Base-by-base conservation (phyloP, 495 filamentous ascomycete species). In the Pyrenula massariospora region DNA sequence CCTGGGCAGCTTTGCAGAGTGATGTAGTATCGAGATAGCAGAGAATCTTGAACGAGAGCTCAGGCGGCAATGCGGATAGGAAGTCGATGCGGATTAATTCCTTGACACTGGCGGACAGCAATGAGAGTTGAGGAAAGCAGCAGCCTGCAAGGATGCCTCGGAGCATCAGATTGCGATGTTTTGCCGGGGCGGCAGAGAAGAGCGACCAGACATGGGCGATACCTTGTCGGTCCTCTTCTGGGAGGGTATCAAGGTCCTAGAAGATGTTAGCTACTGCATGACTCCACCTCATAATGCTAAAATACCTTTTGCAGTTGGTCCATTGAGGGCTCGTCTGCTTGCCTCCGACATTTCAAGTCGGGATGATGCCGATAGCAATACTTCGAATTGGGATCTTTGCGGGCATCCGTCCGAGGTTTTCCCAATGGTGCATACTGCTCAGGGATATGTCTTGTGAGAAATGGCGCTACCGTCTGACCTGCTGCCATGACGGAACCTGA, bases 21-120 rank as follows among this genome's bases (percentile, higher is more conserved):
- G 91, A 96, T 3, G 87, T 86, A 5, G 92, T 95, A 65, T 99
- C 94, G 48, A 99, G 83, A 62, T 87, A 94, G 53, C 84, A 91
- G 0, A 99, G 73, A 47, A 99, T 88, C 74, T 92, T 94, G 74
- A 92, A 91, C 0, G 91, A 87, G 21, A 99, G 76, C 68, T 99
- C 93, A 21, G 86, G 79, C 10, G 93, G 93, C 1, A 99, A 76
- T 12, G 91, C 90, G 36, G 81, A 81, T 47, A 99, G 69, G 65
- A 96, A 97, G 67, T 99, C 93, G 72, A 97, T 96, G 62, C 91
- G 89, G 61, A 96, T 91, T 22, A 96, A 83, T 51, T 96, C 91
- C 56, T 86, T 83, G 49, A 97, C 87, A 54, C 86, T 85, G 50
- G 86, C 79, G 0, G 91, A 95, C 52, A 97, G 83, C 59, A 87